phyloP scores from a whole-genome alignment of 768 basidiomycete genomes.

The Rhodotorula taiwanensis region DNA sequence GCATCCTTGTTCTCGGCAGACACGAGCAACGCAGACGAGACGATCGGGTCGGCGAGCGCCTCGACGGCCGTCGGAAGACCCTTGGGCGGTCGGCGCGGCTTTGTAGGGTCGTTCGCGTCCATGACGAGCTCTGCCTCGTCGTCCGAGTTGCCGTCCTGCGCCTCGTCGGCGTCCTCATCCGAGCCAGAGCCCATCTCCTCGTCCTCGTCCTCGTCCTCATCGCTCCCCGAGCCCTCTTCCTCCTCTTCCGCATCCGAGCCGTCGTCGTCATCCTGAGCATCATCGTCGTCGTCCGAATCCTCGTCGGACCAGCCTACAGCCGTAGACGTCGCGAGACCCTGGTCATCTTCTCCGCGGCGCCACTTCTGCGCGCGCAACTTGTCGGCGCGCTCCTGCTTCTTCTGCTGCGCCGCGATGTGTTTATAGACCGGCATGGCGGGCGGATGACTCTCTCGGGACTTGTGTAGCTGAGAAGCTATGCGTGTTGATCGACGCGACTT shows the following conservation, averaged over 20 bases:
- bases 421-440: slow-evolving; percentile 29
- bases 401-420: slow-evolving; percentile 19
- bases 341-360: slow-evolving; percentile 2
- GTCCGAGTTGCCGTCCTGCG: not conserved
- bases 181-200: not conserved
- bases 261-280: not conserved
- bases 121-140: slow-evolving; percentile 3
- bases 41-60: slow-evolving; percentile 26
- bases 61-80: slow-evolving; percentile 29
- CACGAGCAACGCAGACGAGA: slow-evolving; percentile 5
- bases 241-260: not conserved
- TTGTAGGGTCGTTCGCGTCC: slow-evolving; percentile 6
- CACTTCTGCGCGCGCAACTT: slow-evolving; percentile 23
- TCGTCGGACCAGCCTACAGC: not conserved
- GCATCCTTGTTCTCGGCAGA: slow-evolving; percentile 7
- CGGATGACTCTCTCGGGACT: no score
- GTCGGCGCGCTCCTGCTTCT: slow-evolving; percentile 20
- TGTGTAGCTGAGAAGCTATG: no score
- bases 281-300: slow-evolving; percentile 9
- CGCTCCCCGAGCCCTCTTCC: slow-evolving; percentile 2
- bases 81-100: slow-evolving; percentile 17
- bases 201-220: not conserved
- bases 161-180: not conserved
- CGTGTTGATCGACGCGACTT: no score
- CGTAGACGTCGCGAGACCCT: not conserved